Base-by-base conservation (phyloP, 176 grass and related monocot species). In the Zoysia pacifica region DNA sequence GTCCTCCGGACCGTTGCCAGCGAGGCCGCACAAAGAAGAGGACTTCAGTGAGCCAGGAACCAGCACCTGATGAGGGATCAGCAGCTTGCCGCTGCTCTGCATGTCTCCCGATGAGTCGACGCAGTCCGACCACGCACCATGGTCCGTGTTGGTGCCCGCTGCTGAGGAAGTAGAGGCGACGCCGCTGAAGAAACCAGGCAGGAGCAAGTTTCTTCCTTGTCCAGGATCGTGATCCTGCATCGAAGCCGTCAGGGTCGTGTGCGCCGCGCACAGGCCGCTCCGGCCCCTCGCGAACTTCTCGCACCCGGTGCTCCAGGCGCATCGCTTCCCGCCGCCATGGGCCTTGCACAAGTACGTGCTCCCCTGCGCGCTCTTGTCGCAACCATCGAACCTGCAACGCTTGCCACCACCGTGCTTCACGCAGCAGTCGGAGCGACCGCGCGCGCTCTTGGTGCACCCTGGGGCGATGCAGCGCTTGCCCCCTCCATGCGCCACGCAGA, bases 281-380 rank as follows among this genome's bases (percentile, higher is more conserved):
- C 80, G 85, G 48, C 93, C 93, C 72, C 94, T 82, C 5, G 94
- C 89, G 55, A 97, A 94, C 85, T 93, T 97, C 42, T 97, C 94
- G 1, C 94, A 97, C 6, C 94, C 94, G 2, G 74, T 41, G 67
- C 75, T 70, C 89, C 89, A 94, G 41, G 70, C 40, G 11, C 94
- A 97, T 75, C 87, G 81, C 69, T 97, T 93, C 0, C 91, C 91
- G 2, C 89, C 87, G 0, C 91, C 87, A 69, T 91, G 93, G 15
- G 94, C 89, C 76, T 97, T 97, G 89, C 91, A 97, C 52, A 90
- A 91, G 51, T 97, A 82, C 1, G 94, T 94, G 76, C 94, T 97
- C 18, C 94, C 94, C 41, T 97, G 94, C 3, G 94, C 94, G 58
- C 91, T 94, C 89, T 97, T 97, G 67, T 62, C 67, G 1, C 94